A percentile compares a stretch with the other conserved stretches of the same genome.
Evolutionary conservation across 2,329 filamentous ascomycete genomes (phyloP).

Genomic region (Trichoderma sp.): DNA sequence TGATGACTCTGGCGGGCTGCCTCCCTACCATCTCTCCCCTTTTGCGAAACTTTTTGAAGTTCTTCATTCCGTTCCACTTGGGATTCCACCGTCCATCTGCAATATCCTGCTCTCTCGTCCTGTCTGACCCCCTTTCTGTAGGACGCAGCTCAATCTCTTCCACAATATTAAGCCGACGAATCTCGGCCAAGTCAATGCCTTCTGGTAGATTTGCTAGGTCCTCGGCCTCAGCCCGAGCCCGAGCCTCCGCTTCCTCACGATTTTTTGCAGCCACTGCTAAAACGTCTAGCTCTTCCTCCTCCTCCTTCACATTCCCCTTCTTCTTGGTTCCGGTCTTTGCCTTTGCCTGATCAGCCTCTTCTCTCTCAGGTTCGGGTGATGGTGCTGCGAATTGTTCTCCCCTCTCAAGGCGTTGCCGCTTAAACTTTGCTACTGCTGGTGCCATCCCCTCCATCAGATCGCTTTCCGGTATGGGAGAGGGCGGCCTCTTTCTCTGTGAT

Average conservation of each 20-base stretch:
- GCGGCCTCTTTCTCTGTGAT: slow-evolving; percentile 46
- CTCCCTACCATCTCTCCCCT: slow-evolving; percentile 51
- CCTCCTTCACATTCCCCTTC: slow-evolving; percentile 53
- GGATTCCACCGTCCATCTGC: slow-evolving; percentile 72
- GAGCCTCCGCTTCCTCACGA: slow-evolving; percentile 66
- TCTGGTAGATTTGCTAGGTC: slow-evolving; percentile 53
- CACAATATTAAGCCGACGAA: slow-evolving; percentile 72
- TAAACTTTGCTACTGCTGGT: slow-evolving; percentile 73
- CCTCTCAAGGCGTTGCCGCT: slow-evolving; percentile 68
- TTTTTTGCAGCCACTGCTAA: slow-evolving; percentile 62
- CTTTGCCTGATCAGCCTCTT: slow-evolving; percentile 20
- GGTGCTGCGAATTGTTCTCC: slow-evolving; percentile 45
- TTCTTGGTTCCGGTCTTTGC: slow-evolving; percentile 32
- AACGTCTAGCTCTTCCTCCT: slow-evolving; percentile 66
- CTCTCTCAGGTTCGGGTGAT: slow-evolving; percentile 27
- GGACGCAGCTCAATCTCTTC: slow-evolving; percentile 69
- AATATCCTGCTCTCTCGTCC: slow-evolving; percentile 48
- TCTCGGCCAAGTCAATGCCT: slow-evolving; percentile 68
- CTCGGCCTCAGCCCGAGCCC: slow-evolving; percentile 52
- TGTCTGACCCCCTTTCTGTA: slow-evolving; percentile 28
- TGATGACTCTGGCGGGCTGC: slow-evolving; percentile 55
- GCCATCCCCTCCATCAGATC: slow-evolving; percentile 70
- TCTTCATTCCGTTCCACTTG: slow-evolving; percentile 89
- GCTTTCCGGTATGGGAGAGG: slow-evolving; percentile 43
- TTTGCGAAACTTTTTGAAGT: slow-evolving; percentile 85